Percentiles rank a stretch among this genome's conserved stretches.
Evolutionary conservation across 2,329 filamentous ascomycete genomes (phyloP).

Genomic region (Ceratocystis cacaofunesta): DNA sequence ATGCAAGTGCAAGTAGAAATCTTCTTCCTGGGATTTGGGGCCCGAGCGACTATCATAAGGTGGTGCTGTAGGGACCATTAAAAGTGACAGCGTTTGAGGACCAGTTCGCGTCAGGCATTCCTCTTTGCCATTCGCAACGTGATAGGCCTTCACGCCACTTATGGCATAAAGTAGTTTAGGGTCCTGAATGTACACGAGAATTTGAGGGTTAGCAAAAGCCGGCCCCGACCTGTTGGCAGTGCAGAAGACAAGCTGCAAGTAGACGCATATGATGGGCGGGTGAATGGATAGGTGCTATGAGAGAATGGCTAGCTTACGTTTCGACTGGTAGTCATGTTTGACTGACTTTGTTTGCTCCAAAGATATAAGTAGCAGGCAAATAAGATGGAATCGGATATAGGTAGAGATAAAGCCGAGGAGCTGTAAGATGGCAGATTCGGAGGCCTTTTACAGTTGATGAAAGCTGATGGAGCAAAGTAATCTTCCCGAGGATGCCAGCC

Average conservation of each 20-base stretch:
- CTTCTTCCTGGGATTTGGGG: slow-evolving; percentile 55
- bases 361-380: background rate
- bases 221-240: background rate
- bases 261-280: background rate
- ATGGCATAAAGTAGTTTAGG: slow-evolving; percentile 57
- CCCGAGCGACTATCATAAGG: slow-evolving; percentile 44
- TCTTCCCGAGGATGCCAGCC: background rate
- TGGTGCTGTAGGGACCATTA: slow-evolving; percentile 90
- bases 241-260: background rate
- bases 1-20: slow-evolving; percentile 94
- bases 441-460: background rate
- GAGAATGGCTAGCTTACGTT: slow-evolving; percentile 9
- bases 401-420: background rate
- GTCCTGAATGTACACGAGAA: slow-evolving; percentile 29
- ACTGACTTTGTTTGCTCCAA: background rate
- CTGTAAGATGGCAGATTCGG: background rate
- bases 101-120: slow-evolving; percentile 68
- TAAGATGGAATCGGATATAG: background rate
- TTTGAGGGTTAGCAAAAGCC: slow-evolving; percentile 11
- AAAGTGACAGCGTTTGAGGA: slow-evolving; percentile 75
- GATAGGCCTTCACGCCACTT: slow-evolving; percentile 77
- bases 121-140: slow-evolving; percentile 79
- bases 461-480: background rate
- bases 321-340: slow-evolving; percentile 14
- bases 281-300: background rate